Base-by-base conservation (phyloP, 495 filamentous ascomycete genomes). In the Pyrenula massariospora region DNA sequence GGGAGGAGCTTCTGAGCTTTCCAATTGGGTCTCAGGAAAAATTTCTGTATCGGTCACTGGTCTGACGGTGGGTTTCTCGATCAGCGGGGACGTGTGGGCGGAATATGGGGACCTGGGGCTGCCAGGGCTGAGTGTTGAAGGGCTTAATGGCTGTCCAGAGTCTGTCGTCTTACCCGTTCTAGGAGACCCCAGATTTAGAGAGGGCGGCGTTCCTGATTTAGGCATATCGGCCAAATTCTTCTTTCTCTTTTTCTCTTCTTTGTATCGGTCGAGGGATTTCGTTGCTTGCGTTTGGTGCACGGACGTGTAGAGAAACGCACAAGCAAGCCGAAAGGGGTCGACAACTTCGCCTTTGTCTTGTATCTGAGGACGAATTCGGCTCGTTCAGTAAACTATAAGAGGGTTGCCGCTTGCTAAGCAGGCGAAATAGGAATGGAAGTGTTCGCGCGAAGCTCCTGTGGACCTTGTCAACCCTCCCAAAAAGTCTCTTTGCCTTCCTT, bases 91-190 rank as follows among this genome's bases (percentile, higher is more conserved):
- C 22, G 8, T 19, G 8, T 8, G 50, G 8, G n/a, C 20, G 8
- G 50, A 52, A 10, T 24, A 24, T 8, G 19, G 8, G 19, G 50
- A 52, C 20, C 50, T 52, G 19, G 50, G 22, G 10, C 19, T 21
- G n/a, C 50, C 22, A 24, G 50, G 50, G 19, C 50, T 52, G 8
- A 52, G 50, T 21, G 50, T 52, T 52, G 50, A 52, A 52, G 50
- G 50, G 50, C 50, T 52, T 20, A 52, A 21, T 20, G n/a, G 50
- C 50, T 52, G 50, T 10, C 19, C 22, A 10, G n/a, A 5, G 8
- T 52, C 50, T 5, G 50, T 5, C 5, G n/a, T 24, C 20, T 20
- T 52, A 20, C 19, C 19, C 19, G n/a, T 24, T 10, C 22, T 52
- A 5, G 50, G n/a, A 5, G 50, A 20, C 8, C 22, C 22, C 10